Evolutionary conservation across 1,284 basidiomycete species (phyloP).

Genomic region (Marasmius tenuissimus): DNA sequence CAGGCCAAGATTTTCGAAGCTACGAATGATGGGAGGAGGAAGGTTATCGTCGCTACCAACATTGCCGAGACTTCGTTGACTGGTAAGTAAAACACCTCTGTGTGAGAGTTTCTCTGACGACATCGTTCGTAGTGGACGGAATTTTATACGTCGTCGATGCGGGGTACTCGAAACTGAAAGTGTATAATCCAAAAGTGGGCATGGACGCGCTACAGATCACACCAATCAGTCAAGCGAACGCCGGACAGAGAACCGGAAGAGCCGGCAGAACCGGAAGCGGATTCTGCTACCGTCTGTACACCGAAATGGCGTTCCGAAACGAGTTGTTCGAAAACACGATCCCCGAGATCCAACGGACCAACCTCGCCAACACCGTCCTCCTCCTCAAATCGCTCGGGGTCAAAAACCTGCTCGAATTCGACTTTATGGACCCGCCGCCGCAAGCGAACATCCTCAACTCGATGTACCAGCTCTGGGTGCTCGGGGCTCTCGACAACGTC

Average conservation of each 20-base stretch:
- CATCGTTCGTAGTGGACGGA: conserved; percentile 83
- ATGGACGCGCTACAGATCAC: conserved; percentile 99
- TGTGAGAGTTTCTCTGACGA: conserved; percentile 14
- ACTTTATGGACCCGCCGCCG: conserved; percentile 99
- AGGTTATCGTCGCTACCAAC: conserved; percentile 98
- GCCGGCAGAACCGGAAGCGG: conserved; percentile 96
- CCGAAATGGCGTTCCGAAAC: conserved; percentile 85
- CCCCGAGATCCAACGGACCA: conserved; percentile 97
- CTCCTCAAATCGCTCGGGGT: conserved; percentile 95
- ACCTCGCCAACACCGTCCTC: conserved; percentile 95
- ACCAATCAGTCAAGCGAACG: conserved; percentile 97
- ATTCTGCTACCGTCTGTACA: conserved; percentile 92
- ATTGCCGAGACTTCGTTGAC: conserved; percentile 98
- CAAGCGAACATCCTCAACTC: conserved; percentile 94
- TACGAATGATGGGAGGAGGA: conserved; percentile 90
- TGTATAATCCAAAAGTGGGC: conserved; percentile 98
- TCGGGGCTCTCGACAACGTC: conserved; percentile 95
- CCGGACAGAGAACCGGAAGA: conserved; percentile 92
- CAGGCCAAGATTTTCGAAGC: conserved; percentile 98
- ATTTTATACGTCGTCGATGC: conserved; percentile 97
- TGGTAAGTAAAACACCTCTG: conserved; percentile 41
- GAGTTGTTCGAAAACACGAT: conserved; percentile 93
- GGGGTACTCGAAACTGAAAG: conserved; percentile 97
- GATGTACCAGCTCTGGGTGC: conserved; percentile 99
- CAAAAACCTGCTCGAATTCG: conserved; percentile 96